Evolutionary conservation across 2,329 filamentous ascomycete genomes (phyloP), one percentile per base, ranked within the genome.

Genomic region (Colletotrichum caudatum): DNA sequence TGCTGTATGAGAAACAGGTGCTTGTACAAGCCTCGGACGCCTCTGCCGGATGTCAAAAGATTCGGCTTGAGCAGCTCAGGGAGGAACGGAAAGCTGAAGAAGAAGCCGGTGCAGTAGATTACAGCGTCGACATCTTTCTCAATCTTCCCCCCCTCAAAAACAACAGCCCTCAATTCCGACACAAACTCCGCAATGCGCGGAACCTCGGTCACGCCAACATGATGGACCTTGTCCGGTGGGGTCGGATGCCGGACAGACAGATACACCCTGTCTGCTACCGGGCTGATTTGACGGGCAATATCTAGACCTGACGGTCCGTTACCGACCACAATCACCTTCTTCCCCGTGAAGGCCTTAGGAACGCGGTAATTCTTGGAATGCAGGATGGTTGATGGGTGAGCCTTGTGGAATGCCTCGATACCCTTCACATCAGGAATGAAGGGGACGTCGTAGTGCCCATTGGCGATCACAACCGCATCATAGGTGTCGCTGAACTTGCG

Each of bases 261-360:
- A n/a, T 95, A 81, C 1, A 96, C 81, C 14, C 90, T 91, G 2
- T 82, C 81, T 73, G 83, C 81, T 46, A 90, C 85, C 7, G 83
- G 78, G 61, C 86, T 88, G 75, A 98, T 92, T 78, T 98, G 95
- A 2, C 86, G 82, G 20, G 92, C 91, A 76, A 98, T 94, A 77
- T 98, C 95, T 20, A 94, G 82, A 0, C 94, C 95, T 0, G 94
- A 97, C 0, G 94, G 92, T 0, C 92, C 92, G 76, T 94, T 96
- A 12, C 95, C 95, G 0, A 98, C 90, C 0, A 98, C 87, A 6
- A 98, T 81, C 14, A 96, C 93, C 80, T 93, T 97, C 79, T 93
- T 92, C 64, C 84, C 86, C 1, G 79, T 78, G 76, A 91, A 97
- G 0, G 83, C 77, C 23, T 89, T 86, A 0, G 93, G 88, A 0